phyloP scores from a whole-genome alignment of 2,329 filamentous ascomycete genomes.

The Atkinsonella hypoxylon region DNA sequence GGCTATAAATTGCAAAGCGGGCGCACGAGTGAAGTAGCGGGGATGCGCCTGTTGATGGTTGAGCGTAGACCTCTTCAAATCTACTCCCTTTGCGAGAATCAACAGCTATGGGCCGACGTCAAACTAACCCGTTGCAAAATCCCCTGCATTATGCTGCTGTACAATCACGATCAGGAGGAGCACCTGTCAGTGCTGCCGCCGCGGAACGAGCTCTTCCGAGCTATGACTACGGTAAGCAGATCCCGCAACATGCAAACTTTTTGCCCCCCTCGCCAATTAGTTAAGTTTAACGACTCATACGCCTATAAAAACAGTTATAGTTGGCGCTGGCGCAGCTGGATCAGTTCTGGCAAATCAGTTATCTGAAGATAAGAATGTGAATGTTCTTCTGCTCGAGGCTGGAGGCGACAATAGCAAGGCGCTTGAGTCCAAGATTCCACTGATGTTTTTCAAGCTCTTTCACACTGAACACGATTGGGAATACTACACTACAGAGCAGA shows the following conservation, averaged over 20 bases:
- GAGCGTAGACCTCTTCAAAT: not conserved
- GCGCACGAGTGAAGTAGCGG: no score
- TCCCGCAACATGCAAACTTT: no score
- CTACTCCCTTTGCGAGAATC: not conserved
- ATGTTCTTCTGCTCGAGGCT: conserved; percentile 11
- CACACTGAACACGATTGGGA: conserved; percentile 14
- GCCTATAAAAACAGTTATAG: conserved; percentile 10
- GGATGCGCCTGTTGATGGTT: no score
- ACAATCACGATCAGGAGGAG: not conserved
- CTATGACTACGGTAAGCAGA: conserved; percentile 5
- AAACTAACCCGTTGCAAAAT: conserved; percentile 5
- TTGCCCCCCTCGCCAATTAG: no score
- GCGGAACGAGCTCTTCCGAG: conserved; percentile 4
- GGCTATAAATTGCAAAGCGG: not conserved
- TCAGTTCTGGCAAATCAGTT: conserved; percentile 19
- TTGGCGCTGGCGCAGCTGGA: conserved; percentile 18
- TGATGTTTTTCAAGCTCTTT: conserved; percentile 11
- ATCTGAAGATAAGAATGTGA: conserved; percentile 13
- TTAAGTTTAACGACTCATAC: no score
- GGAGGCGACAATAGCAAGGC: conserved; percentile 10
- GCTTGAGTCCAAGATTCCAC: conserved; percentile 9
- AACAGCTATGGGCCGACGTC: conserved; percentile 1
- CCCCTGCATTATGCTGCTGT: conserved; percentile 5
- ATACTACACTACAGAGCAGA: conserved; percentile 12
- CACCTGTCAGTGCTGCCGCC: conserved; percentile 4